Base-by-base conservation (phyloP, 805 yeast genomes). In the Candida ponderosae region DNA sequence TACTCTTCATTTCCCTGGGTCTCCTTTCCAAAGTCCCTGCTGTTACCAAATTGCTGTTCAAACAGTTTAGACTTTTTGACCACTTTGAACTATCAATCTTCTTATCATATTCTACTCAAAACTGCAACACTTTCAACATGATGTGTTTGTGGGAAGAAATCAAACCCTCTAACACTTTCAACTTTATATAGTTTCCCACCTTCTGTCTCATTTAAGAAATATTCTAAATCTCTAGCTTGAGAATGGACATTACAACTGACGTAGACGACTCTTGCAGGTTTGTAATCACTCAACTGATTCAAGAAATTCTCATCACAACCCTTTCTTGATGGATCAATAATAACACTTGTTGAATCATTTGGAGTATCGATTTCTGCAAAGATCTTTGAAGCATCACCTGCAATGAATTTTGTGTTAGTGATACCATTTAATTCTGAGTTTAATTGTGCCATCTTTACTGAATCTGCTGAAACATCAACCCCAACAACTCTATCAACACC, bases 181-280 rank as follows among this genome's bases (percentile, higher is more conserved):
- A 93, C 72, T 40, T 63, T 64, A 63, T 87, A 93, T 29, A 70
- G 53, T 7, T 56, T 48, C 4, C 93, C 93, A 46, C 76, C 57
- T 27, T 63, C 68, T 8, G 90, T 79, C 28, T 78, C 70, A 43
- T 71, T 74, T 39, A 89, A 58, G 53, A 93, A 84, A 66, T 78
- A 88, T 47, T 86, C 90, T 33, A 93, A 57, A 57, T 93, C 98
- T 50, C 97, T 70, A 5, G 97, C 97, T 61, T 93, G 98, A 16
- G 96, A 86, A 63, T 90, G 97, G 34, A 93, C 98, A 55, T 93
- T 93, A 68, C 98, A 93, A 43, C 96, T 86, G 40, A 93, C 84
- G 62, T 93, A 93, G n/a, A 93, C 94, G 38, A 93, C 77, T 49
- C 79, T 79, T 14, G 82, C 82, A 3, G 98, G 97, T 43, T 74